These are phyloP conservation scores for Lentinula sp. DNA, from an alignment of 768 basidiomycete species.

Conservation along the genomic window DNA sequence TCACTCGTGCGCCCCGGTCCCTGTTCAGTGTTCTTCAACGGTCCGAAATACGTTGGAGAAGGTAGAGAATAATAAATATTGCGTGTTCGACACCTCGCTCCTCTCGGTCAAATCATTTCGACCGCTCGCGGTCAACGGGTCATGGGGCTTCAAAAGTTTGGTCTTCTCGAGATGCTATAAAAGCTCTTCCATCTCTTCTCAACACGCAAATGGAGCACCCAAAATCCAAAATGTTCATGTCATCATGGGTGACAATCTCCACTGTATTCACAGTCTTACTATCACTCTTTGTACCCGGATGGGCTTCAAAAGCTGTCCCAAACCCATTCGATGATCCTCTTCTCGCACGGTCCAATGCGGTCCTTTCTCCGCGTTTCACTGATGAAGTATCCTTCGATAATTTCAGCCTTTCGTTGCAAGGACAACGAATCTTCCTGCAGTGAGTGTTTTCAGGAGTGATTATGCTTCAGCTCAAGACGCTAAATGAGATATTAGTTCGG, in stretches of 20 bases:
- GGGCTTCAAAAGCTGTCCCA: neutral
- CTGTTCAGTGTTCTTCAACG: neutral
- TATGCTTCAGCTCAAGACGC: neutral
- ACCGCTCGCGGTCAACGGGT: neutral
- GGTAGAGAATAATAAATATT: neutral
- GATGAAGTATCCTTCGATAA: conserved; percentile 40
- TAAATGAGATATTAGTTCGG: conserved; percentile 43
- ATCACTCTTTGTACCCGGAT: neutral
- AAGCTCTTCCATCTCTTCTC: neutral
- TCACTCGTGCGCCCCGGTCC: neutral
- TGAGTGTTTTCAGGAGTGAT: conserved; percentile 23
- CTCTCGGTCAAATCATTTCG: neutral
- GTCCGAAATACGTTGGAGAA: neutral
- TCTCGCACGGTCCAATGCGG: neutral
- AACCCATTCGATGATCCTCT: neutral
- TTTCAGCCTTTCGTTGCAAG: conserved; percentile 63
- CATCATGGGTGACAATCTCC: neutral
- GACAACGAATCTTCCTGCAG: conserved; percentile 70
- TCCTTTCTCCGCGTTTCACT: neutral
- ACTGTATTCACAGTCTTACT: neutral
- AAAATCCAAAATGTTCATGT: neutral
- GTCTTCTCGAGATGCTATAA: neutral
- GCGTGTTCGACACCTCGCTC: neutral
- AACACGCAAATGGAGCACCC: neutral
- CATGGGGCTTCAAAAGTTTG: neutral